phyloP scores from a whole-genome alignment of 345 rosid species.

The Dovyalis caffra region DNA sequence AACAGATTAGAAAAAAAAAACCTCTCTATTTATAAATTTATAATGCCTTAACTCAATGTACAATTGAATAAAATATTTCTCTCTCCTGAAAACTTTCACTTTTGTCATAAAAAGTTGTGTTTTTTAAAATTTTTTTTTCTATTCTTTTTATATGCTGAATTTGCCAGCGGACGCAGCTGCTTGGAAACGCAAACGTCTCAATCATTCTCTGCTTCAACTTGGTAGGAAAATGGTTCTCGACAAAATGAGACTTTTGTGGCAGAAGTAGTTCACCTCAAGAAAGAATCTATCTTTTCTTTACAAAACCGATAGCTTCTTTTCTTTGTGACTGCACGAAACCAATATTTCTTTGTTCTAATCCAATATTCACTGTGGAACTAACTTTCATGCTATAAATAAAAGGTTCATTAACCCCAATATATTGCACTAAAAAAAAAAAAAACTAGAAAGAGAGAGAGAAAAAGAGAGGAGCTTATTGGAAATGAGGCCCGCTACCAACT shows the following conservation, averaged over 20 bases:
- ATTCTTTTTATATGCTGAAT: neutral
- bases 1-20: no score
- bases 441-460: neutral
- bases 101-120: neutral
- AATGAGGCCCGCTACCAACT: conserved; percentile 10
- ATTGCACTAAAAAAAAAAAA: neutral
- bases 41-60: no score
- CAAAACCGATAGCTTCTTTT: neutral
- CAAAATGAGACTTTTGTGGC: neutral
- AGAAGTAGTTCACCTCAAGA: neutral
- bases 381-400: neutral
- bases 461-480: neutral
- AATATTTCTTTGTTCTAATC: neutral
- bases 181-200: neutral
- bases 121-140: no score
- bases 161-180: neutral
- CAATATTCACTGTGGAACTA: neutral
- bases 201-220: neutral
- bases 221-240: neutral
- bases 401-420: neutral
- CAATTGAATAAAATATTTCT: no score
- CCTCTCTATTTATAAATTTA: no score
- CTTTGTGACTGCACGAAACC: neutral
- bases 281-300: neutral
- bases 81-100: no score